These are phyloP conservation scores for Haberlea rhodopensis DNA, from an alignment of 257 asterid genomes.

Conservation along the genomic window DNA sequence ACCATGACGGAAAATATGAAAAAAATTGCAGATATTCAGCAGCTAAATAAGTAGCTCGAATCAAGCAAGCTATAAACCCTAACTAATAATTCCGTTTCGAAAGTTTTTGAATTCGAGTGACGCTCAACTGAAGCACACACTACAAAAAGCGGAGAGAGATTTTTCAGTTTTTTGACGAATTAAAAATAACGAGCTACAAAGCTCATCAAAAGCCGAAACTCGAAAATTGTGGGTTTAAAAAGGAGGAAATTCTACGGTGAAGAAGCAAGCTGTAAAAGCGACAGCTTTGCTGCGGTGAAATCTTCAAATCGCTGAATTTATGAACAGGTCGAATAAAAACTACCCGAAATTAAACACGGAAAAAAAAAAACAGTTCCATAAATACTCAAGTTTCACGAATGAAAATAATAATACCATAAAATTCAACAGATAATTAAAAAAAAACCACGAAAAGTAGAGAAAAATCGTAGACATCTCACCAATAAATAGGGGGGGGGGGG, in stretches of 20 bases:
- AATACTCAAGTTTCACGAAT: constrained; percentile 26
- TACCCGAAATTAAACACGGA: constrained; percentile 31
- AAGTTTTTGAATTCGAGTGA: too few relatives aligned
- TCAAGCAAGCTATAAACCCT: constrained; percentile 9
- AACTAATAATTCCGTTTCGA: constrained; percentile 22
- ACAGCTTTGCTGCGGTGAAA: constrained; percentile 22
- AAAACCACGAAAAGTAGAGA: constrained; percentile 34
- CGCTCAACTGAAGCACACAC: constrained; percentile 6
- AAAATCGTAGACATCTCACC: constrained; percentile 39
- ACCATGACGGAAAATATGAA: background rate
- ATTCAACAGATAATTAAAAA: constrained; percentile 16
- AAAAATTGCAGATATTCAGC: constrained; percentile 32
- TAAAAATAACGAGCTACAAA: too few relatives aligned
- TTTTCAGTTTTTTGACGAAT: background rate
- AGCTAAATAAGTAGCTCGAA: constrained; percentile 22
- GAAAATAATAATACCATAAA: constrained; percentile 33
- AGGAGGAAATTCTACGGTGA: constrained; percentile 15
- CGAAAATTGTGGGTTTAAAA: background rate
- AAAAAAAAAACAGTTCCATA: constrained; percentile 28
- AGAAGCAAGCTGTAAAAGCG: constrained; percentile 25
- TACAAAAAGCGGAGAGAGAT: background rate
- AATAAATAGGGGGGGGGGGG: constrained; percentile 34
- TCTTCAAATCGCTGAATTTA: constrained; percentile 21
- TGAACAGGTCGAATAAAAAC: constrained; percentile 29
- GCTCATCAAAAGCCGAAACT: constrained; percentile 10